A percentile compares a stretch with the other conserved stretches of the same genome.
Evolutionary conservation across 495 filamentous ascomycete species (phyloP).

Genomic region (Hypoxylon cercidicola): DNA sequence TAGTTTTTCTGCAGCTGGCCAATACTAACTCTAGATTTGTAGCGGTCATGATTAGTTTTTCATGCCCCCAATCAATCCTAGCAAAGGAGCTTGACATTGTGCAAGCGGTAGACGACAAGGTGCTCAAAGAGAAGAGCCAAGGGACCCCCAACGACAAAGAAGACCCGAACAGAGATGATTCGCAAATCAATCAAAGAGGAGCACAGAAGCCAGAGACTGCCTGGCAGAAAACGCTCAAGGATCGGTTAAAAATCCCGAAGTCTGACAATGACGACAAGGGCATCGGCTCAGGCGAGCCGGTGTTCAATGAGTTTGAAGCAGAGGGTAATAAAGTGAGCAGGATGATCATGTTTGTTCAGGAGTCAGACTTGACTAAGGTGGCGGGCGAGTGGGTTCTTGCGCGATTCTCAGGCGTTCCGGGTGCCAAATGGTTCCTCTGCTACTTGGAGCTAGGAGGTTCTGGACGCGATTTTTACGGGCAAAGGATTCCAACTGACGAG

Average conservation of each 20-base stretch:
- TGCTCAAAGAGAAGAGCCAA: slow-evolving; percentile 35
- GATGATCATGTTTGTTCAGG: slow-evolving; percentile 57
- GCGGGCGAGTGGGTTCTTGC: slow-evolving; percentile 62
- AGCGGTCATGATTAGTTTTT: slow-evolving; percentile 49
- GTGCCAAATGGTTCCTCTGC: slow-evolving; percentile 61
- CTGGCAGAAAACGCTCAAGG: slow-evolving; percentile 13
- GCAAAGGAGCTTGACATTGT: slow-evolving; percentile 52
- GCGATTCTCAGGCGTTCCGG: slow-evolving; percentile 53
- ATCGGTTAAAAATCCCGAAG: neutral
- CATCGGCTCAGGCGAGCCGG: slow-evolving; percentile 1
- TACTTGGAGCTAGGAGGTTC: slow-evolving; percentile 53
- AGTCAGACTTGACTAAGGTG: slow-evolving; percentile 48
- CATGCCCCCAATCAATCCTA: slow-evolving; percentile 47
- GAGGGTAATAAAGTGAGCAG: slow-evolving; percentile 48
- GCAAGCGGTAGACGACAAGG: slow-evolving; percentile 44
- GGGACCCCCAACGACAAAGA: neutral
- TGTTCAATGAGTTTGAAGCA: slow-evolving; percentile 31
- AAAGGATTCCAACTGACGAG: slow-evolving; percentile 50
- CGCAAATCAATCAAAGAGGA: neutral
- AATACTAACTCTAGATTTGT: neutral
- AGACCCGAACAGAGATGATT: slow-evolving; percentile 15
- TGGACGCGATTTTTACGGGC: slow-evolving; percentile 51
- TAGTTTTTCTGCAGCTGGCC: neutral
- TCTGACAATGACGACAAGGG: slow-evolving; percentile 3
- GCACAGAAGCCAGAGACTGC: neutral